Conservation (phyloP, 1,139 yeast genomes). For the Hansenula sp. region DNA sequence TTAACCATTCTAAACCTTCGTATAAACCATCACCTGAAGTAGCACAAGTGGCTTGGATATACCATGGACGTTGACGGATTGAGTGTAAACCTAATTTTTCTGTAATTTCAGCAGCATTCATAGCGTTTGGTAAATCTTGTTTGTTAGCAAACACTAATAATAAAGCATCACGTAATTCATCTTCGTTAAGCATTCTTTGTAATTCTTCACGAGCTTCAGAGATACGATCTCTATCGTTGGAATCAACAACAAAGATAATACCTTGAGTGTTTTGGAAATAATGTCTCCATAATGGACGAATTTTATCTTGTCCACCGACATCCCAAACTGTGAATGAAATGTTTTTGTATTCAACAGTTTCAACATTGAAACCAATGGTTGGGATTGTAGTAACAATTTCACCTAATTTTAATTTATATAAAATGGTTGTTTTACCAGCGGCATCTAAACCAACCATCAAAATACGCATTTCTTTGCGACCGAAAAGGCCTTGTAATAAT, state of each 20-base stretch:
- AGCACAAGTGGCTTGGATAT: slow-evolving; percentile 85
- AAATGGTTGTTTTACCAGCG: slow-evolving; percentile 89
- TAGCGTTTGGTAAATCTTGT: slow-evolving; percentile 90
- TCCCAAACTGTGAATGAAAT: slow-evolving; percentile 95
- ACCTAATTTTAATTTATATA: slow-evolving; percentile 85
- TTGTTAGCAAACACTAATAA: slow-evolving; percentile 87
- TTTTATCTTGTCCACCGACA: slow-evolving; percentile 97
- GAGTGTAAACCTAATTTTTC: slow-evolving; percentile 80
- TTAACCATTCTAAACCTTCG: slow-evolving; percentile 90
- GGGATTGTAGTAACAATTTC: slow-evolving; percentile 93
- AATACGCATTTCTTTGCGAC: slow-evolving; percentile 83
- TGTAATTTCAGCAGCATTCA: slow-evolving; percentile 87
- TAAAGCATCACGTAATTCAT: slow-evolving; percentile 87
- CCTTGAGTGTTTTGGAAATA: slow-evolving; percentile 94
- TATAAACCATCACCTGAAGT: slow-evolving; percentile 89
- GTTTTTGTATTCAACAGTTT: slow-evolving; percentile 92
- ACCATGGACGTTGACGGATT: slow-evolving; percentile 87
- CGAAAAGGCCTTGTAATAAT: slow-evolving; percentile 81
- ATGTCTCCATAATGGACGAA: slow-evolving; percentile 94
- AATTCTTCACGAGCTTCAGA: slow-evolving; percentile 91
- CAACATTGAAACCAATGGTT: slow-evolving; percentile 92
- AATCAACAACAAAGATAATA: slow-evolving; percentile 88
- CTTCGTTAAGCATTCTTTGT: slow-evolving; percentile 92
- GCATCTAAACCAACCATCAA: slow-evolving; percentile 94
- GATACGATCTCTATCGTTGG: slow-evolving; percentile 91